A percentile compares a stretch with the other conserved stretches of the same genome.
These are phyloP conservation scores for Pseudocercospora eumusae DNA, from an alignment of 2,329 filamentous ascomycete genomes.

Conservation along the genomic window DNA sequence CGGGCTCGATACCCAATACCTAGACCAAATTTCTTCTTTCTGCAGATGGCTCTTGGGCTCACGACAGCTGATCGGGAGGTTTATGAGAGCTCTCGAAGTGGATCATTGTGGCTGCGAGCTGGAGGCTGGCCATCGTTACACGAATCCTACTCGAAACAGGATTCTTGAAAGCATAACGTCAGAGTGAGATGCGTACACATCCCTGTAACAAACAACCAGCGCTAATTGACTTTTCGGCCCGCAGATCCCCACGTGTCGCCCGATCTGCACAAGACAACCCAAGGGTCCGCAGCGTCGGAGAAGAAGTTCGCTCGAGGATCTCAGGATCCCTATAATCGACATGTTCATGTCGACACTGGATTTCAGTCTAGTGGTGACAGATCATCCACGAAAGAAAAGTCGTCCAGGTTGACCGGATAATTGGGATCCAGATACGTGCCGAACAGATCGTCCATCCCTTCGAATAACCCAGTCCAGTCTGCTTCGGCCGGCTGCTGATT, in stretches of 20 bases:
- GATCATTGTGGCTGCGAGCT: slow-evolving; percentile 17
- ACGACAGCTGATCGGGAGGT: slow-evolving; percentile 1
- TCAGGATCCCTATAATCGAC: background rate
- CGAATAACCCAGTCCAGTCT: slow-evolving; percentile 33
- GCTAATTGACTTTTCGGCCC: slow-evolving; percentile 8
- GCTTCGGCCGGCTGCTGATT: slow-evolving; percentile 13
- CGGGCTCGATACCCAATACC: background rate
- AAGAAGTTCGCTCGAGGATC: background rate
- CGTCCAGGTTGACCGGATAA: slow-evolving; percentile 40
- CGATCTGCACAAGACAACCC: background rate
- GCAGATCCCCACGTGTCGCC: slow-evolving; percentile 5
- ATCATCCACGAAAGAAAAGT: slow-evolving; percentile 38
- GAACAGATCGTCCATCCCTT: slow-evolving; percentile 41
- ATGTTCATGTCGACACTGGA: slow-evolving; percentile 15
- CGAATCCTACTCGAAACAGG: slow-evolving; percentile 8
- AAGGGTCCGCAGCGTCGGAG: background rate
- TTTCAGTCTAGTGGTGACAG: slow-evolving; percentile 31
- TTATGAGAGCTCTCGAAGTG: slow-evolving; percentile 6
- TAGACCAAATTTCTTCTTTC: background rate
- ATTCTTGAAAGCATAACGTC: slow-evolving; percentile 6
- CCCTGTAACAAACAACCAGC: slow-evolving; percentile 8
- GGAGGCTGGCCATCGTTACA: slow-evolving; percentile 17
- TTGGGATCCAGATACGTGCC: slow-evolving; percentile 40
- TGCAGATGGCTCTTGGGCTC: background rate
- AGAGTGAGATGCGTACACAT: background rate